A percentile compares a stretch with the other conserved stretches of the same genome.
These are phyloP conservation scores for Leccinum pallidistipes DNA, from an alignment of 1,284 basidiomycete species.

Conservation along the genomic window DNA sequence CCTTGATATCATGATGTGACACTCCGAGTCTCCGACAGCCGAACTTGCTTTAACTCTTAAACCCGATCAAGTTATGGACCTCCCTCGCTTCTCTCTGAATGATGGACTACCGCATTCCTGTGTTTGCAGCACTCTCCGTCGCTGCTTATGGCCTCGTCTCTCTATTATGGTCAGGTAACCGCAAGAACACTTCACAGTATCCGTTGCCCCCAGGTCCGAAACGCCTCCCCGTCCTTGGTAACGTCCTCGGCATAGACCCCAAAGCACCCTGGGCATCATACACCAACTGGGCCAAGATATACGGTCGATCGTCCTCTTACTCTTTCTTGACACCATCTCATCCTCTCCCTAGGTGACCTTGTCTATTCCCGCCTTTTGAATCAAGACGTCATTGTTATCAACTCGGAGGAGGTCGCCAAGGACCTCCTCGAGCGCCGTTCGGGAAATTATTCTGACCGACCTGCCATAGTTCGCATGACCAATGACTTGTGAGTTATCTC, in stretches of 20 bases:
- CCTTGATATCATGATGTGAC: background rate
- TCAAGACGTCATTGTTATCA: slow-evolving; percentile 31
- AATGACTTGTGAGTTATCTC: slow-evolving; percentile 28
- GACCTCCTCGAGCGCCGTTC: slow-evolving; percentile 34
- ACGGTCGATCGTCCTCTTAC: slow-evolving; percentile 12
- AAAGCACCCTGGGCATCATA: slow-evolving; percentile 30
- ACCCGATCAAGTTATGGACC: background rate
- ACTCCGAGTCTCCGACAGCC: slow-evolving; percentile 13
- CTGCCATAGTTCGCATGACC: slow-evolving; percentile 26
- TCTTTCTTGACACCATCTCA: background rate
- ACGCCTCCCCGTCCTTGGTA: slow-evolving; percentile 30
- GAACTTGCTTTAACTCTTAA: slow-evolving; percentile 9
- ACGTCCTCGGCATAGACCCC: slow-evolving; percentile 23
- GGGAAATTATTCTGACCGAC: slow-evolving; percentile 32
- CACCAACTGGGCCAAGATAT: slow-evolving; percentile 26
- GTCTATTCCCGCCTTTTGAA: slow-evolving; percentile 31
- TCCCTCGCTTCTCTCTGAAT: background rate
- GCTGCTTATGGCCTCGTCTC: slow-evolving; percentile 7
- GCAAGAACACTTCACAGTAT: background rate
- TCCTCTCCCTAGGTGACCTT: slow-evolving; percentile 20
- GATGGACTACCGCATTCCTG: slow-evolving; percentile 17
- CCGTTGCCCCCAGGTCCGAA: slow-evolving; percentile 31
- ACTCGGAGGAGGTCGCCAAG: slow-evolving; percentile 27
- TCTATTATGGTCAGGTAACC: slow-evolving; percentile 9
- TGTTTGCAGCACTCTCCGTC: slow-evolving; percentile 11